These are phyloP conservation scores for Capronia coronata DNA, from an alignment of 2,329 filamentous ascomycete species.

Conservation along the genomic window DNA sequence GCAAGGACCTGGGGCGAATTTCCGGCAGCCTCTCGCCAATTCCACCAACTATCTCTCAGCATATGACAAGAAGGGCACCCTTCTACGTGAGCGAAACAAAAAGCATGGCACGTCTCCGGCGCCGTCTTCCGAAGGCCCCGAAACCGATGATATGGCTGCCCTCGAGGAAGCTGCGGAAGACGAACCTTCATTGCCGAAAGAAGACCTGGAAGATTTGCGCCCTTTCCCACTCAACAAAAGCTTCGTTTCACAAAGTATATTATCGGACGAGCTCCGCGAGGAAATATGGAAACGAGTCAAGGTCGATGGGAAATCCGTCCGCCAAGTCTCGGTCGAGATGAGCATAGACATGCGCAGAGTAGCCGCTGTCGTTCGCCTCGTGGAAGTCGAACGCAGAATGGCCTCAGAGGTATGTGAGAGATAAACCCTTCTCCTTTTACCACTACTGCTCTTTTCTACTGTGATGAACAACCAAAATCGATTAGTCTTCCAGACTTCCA, in stretches of 20 bases:
- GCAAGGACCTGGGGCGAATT: slow-evolving; percentile 46
- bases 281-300: slow-evolving; percentile 66
- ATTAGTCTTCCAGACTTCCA: slow-evolving; percentile 99
- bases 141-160: slow-evolving; percentile 12
- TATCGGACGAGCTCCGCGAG: slow-evolving; percentile 66
- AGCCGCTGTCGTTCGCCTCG: slow-evolving; percentile 76
- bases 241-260: slow-evolving; percentile 65
- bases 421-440: not conserved
- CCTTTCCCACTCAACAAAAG: slow-evolving; percentile 69
- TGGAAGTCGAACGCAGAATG: slow-evolving; percentile 79
- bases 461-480: slow-evolving; percentile 72
- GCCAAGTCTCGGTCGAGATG: slow-evolving; percentile 68
- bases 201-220: slow-evolving; percentile 31
- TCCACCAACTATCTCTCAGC: slow-evolving; percentile 52
- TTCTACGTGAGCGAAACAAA: slow-evolving; percentile 34
- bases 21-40: slow-evolving; percentile 44
- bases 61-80: slow-evolving; percentile 46
- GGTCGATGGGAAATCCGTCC: slow-evolving; percentile 59
- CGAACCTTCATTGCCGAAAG: slow-evolving; percentile 28
- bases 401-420: slow-evolving; percentile 59
- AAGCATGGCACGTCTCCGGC: not conserved
- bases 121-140: not conserved
- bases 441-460: slow-evolving; percentile 5
- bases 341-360: slow-evolving; percentile 77
- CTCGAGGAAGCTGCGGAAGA: slow-evolving; percentile 32